Evolutionary conservation across 208 protist genomes (phyloP).

Genomic region (Leishmania arabica): DNA sequence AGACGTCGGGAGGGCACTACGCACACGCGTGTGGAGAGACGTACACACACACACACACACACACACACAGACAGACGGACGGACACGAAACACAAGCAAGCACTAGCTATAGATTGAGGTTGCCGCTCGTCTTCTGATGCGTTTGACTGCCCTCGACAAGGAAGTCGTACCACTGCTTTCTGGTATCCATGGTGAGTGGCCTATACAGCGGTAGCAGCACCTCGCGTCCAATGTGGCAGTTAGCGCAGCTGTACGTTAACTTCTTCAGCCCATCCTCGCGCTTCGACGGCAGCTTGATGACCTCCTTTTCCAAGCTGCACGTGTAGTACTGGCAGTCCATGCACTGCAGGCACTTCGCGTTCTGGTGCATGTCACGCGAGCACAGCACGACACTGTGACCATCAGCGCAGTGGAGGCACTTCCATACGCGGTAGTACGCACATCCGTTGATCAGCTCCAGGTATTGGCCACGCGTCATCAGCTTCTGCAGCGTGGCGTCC

Average conservation of each 20-base stretch:
- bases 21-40: not conserved
- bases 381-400: slow-evolving; percentile 61
- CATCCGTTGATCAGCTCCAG: slow-evolving; percentile 79
- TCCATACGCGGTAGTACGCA: slow-evolving; percentile 83
- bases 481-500: slow-evolving; percentile 51
- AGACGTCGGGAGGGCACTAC: not conserved
- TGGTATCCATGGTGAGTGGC: slow-evolving; percentile 66
- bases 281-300: slow-evolving; percentile 81
- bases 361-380: slow-evolving; percentile 86
- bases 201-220: slow-evolving; percentile 78
- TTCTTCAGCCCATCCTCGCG: slow-evolving; percentile 82
- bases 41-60: not conserved
- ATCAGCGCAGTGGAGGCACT: slow-evolving; percentile 67
- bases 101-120: slow-evolving; percentile 48
- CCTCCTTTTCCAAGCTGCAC: slow-evolving; percentile 66
- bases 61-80: not conserved
- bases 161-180: slow-evolving; percentile 83
- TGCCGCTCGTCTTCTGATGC: slow-evolving; percentile 50
- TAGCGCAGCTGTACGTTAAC: slow-evolving; percentile 76
- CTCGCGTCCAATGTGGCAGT: slow-evolving; percentile 76
- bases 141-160: slow-evolving; percentile 65
- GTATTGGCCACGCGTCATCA: slow-evolving; percentile 78
- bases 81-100: not conserved
- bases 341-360: slow-evolving; percentile 78
- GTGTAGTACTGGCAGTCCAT: slow-evolving; percentile 91